Base-by-base conservation (phyloP, 805 yeast genomes). In the Zygosaccharomyces rouxii region DNA sequence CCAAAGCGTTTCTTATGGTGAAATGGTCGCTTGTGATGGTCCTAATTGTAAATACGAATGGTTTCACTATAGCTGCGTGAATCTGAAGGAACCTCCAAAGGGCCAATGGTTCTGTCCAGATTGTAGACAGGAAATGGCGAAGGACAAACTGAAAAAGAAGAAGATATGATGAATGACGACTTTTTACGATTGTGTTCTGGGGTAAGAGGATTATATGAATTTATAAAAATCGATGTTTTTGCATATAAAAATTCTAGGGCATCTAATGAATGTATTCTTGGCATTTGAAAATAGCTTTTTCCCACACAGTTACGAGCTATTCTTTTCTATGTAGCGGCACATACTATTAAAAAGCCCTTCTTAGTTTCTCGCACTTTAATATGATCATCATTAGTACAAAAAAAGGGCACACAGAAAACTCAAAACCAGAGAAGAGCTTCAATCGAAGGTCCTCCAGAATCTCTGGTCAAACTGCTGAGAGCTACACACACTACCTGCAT, bases 21-120 rank as follows among this genome's bases (percentile, higher is more conserved):
- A 84, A 59, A 92, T 92, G 99, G 88, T 92, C 55, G 97, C 94
- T 0, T 92, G 99, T 69, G 99, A 92, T 64, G 86, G 89, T 54
- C 85, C 84, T 21, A 82, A 84, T 57, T 94, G 99, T 72, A 80
- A 82, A 62, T 82, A 75, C 55, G 97, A 89, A 64, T 92, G 98
- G 98, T 92, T 92, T 70, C 99, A 94, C 68, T 92, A 90, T 75
- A 84, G 83, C 48, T 94, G 99, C 72, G 97, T 92, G 37, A 96
- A 96, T 1, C 72, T 92, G 51, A 83, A 81, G 16, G 83, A 81
- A 44, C 96, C 95, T 4, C 98, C 98, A 2, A 81, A 82, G 60
- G 96, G 94, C 16, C 84, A 86, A 42, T 92, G 99, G 99, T 90
- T 81, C 65, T 92, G 99, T 71, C 88, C 96, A 0, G 85, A 83